A percentile compares a stretch with the other conserved stretches of the same genome.
phyloP scores from a whole-genome alignment of 306 rosid genomes.

The Astragalus glycyphyllos region DNA sequence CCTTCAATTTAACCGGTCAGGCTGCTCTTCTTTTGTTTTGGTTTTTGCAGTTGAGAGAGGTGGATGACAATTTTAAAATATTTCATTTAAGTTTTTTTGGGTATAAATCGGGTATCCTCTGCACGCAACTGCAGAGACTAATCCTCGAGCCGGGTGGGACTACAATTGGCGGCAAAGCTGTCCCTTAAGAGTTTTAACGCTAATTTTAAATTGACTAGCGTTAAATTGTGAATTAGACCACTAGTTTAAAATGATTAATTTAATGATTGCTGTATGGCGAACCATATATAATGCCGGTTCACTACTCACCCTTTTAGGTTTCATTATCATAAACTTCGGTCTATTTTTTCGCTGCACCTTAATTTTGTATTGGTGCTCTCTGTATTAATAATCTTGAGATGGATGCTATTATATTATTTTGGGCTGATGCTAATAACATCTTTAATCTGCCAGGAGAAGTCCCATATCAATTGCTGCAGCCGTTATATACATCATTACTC shows the following conservation, averaged over 20 bases:
- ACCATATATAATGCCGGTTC: neutral
- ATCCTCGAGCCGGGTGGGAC: too few species aligned
- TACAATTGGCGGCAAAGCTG: too few species aligned
- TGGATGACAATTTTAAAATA: too few species aligned
- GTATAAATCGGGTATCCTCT: too few species aligned
- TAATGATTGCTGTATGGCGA: slow-evolving; percentile 17
- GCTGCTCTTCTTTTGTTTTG: too few species aligned
- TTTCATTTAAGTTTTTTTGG: too few species aligned
- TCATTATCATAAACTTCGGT: neutral
- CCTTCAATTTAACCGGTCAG: too few species aligned
- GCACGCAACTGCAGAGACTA: too few species aligned
- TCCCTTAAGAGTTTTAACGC: too few species aligned
- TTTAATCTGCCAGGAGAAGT: slow-evolving; percentile 4
- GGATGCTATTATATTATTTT: neutral
- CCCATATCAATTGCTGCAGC: too few species aligned
- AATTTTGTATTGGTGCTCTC: neutral
- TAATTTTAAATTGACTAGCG: neutral
- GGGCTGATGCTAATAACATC: slow-evolving; percentile 28
- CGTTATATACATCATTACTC: too few species aligned
- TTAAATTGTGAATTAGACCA: neutral
- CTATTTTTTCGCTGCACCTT: slow-evolving; percentile 26
- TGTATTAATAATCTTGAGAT: slow-evolving; percentile 1
- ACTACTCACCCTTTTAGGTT: neutral
- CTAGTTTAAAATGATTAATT: neutral
- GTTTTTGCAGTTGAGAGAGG: too few species aligned